Base-by-base conservation (phyloP, 768 basidiomycete genomes). In the Boletellus ananiceps region DNA sequence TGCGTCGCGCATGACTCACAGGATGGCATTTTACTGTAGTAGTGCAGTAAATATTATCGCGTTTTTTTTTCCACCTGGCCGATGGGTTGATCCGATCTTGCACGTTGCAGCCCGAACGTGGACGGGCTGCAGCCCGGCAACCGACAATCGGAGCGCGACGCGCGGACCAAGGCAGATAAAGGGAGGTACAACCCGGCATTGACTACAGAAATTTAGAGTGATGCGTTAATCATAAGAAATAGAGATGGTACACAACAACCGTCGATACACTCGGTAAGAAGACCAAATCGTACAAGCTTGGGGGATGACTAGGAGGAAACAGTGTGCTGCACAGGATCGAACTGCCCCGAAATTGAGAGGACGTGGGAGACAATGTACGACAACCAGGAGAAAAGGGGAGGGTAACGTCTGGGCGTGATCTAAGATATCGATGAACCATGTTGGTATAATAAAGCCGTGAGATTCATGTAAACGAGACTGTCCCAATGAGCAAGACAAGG, bases 231-330 rank as follows among this genome's bases (percentile, higher is more conserved):
- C 50, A 57, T 57, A 55, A 54, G 51, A 32, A 53, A 51, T 50
- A 51, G 23, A 39, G 38, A 27, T 16, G 44, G 46, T 19, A 36
- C 40, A 46, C 45, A 55, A 49, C 29, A 37, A 39, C 52, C 64
- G 62, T 62, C 44, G 56, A 66, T 66, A 66, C 65, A 69, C 13
- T 61, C 32, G n/a, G 50, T 47, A 35, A 27, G 29, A 37, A 52
- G 27, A 51, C 16, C 34, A 32, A 43, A 40, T 42, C 46, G 25
- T 51, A 58, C 49, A 45, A 33, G 51, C 41, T 42, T 34, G 36
- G 27, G 32, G 39, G 47, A 52, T 27, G 45, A 42, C 49, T 56
- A 63, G 32, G 16, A 34, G 32, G 52, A 48, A 62, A 62, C 3
- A 23, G 18, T 49, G 43, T 15, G 19, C 19, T 38, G 32, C 9